Conservation (phyloP, 129 eudicot species). For the Cynara cardunculus region DNA sequence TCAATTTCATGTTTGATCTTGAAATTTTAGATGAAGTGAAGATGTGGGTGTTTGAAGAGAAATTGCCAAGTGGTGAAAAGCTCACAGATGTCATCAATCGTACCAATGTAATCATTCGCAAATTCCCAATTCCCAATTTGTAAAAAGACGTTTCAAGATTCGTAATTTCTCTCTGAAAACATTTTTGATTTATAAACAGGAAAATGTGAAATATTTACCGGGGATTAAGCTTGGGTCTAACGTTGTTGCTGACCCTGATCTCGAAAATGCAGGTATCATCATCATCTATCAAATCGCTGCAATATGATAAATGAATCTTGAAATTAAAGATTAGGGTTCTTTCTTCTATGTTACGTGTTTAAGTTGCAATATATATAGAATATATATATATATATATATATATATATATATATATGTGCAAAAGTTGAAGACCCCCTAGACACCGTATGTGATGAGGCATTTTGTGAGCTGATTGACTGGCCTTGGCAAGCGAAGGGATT, state of each 20-base stretch:
- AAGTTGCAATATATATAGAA: too few relatives aligned
- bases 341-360: background rate
- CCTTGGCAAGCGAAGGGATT: too few relatives aligned
- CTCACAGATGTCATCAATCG: constrained; percentile 82
- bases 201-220: constrained; percentile 91
- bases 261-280: constrained; percentile 77
- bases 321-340: background rate
- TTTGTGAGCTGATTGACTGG: background rate
- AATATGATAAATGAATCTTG: constrained; percentile 16
- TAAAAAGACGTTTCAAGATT: background rate
- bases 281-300: background rate
- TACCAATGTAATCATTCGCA: constrained; percentile 69
- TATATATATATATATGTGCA: too few relatives aligned
- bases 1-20: constrained; percentile 18
- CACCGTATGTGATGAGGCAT: background rate
- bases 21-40: constrained; percentile 77
- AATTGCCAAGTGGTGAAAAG: constrained; percentile 79
- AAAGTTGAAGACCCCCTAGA: background rate
- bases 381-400: too few relatives aligned
- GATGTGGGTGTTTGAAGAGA: constrained; percentile 99
- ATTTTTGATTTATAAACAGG: constrained; percentile 38
- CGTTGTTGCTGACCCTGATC: constrained; percentile 92
- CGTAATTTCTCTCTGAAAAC: background rate
- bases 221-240: constrained; percentile 87
- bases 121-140: background rate